Conservation (phyloP, 1,139 yeast species). For the Kodamaea alishanica region DNA sequence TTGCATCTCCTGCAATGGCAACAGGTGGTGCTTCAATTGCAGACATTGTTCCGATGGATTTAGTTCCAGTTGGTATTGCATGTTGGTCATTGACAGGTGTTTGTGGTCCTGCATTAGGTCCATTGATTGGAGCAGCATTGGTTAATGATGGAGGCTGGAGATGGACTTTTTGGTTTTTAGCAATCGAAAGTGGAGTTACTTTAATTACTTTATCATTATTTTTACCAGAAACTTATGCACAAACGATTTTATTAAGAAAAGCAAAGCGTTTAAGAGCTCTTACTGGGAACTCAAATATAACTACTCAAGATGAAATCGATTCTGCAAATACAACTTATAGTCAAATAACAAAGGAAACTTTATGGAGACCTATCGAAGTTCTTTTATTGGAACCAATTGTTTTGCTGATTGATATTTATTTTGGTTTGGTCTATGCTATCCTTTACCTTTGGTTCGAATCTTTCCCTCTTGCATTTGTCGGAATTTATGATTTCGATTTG, state of each 20-base stretch:
- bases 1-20: conserved; percentile 33
- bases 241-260: conserved; percentile 32
- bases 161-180: conserved; percentile 40
- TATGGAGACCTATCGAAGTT: conserved; percentile 49
- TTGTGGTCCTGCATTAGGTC: conserved; percentile 36
- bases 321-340: conserved; percentile 15
- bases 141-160: conserved; percentile 29
- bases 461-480: conserved; percentile 18
- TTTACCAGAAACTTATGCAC: conserved; percentile 34
- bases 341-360: conserved; percentile 32
- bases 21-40: conserved; percentile 37
- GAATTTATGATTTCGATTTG: too few relatives aligned
- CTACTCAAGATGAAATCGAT: conserved; percentile 28
- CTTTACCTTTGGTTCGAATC: conserved; percentile 60
- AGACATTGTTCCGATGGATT: conserved; percentile 24
- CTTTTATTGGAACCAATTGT: conserved; percentile 43
- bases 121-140: conserved; percentile 32
- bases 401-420: conserved; percentile 45
- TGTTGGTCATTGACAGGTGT: conserved; percentile 35
- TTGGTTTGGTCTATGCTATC: conserved; percentile 51
- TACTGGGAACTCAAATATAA: conserved; percentile 31
- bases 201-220: conserved; percentile 23
- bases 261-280: conserved; percentile 32
- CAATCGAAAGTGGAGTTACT: conserved; percentile 26
- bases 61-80: conserved; percentile 31